These are phyloP conservation scores for Narthecium ossifragum DNA, from an alignment of 106 monocot genomes.

Conservation along the genomic window DNA sequence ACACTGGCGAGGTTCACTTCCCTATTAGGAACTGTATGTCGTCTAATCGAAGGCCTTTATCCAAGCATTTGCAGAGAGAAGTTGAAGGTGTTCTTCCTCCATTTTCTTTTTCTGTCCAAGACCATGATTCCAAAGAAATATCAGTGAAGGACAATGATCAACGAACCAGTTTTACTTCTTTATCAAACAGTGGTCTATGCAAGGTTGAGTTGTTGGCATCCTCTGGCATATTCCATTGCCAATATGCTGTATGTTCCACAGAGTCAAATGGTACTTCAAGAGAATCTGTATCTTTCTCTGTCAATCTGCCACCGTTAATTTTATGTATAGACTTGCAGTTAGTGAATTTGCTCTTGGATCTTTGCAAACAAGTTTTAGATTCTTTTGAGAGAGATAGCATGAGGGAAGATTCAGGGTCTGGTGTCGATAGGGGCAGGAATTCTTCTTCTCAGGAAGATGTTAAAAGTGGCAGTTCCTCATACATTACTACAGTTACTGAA, in stretches of 20 bases:
- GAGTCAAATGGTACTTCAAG: constrained; percentile 25
- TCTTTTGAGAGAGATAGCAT: constrained; percentile 12
- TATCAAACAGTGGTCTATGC: constrained; percentile 6
- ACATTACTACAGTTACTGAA: constrained; percentile 10
- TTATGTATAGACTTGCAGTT: constrained; percentile 74
- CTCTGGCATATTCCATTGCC: constrained; percentile 48
- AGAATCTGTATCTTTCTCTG: constrained; percentile 36
- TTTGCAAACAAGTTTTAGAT: constrained; percentile 38
- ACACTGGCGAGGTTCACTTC: constrained; percentile 7
- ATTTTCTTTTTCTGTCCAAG: constrained; percentile 33
- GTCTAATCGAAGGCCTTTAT: constrained; percentile 17
- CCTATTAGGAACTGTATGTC: not conserved
- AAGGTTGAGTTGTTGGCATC: constrained; percentile 67
- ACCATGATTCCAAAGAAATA: constrained; percentile 18
- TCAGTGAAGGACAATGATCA: constrained; percentile 2
- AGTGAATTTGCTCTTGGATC: constrained; percentile 36
- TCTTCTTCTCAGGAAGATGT: constrained; percentile 10
- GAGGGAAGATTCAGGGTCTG: constrained; percentile 7
- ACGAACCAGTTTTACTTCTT: not conserved
- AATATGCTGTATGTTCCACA: constrained; percentile 31
- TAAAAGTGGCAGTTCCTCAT: constrained; percentile 14
- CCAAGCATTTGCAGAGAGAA: constrained; percentile 28
- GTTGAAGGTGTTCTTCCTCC: constrained; percentile 55
- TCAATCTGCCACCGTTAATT: constrained; percentile 61
- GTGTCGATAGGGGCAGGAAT: constrained; percentile 6